These are phyloP conservation scores for Wickerhamomyces chaumierensis DNA, from an alignment of 805 yeast genomes.

Conservation along the genomic window DNA sequence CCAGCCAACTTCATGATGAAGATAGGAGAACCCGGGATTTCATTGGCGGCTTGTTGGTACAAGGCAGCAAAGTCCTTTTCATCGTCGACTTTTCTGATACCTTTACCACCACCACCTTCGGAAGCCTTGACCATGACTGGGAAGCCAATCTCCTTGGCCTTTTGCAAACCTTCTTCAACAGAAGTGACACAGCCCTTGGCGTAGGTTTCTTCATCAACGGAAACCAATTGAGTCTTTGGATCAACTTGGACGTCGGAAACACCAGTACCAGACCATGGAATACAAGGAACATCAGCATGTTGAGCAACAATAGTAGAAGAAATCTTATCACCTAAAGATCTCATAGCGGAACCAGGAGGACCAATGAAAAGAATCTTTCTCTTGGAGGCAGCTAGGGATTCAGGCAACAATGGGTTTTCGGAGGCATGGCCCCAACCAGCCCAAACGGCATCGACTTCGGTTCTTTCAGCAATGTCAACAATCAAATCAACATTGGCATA, in stretches of 20 bases:
- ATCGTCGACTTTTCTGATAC: conserved; percentile 89
- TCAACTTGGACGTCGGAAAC: conserved; percentile 74
- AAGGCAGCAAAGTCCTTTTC: conserved; percentile 68
- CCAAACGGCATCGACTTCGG: conserved; percentile 97
- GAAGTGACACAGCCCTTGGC: conserved; percentile 77
- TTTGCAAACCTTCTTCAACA: conserved; percentile 81
- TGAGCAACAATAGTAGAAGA: conserved; percentile 98
- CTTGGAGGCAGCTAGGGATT: conserved; percentile 84
- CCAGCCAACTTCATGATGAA: conserved; percentile 97
- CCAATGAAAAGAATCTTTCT: conserved; percentile 90
- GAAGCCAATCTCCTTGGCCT: conserved; percentile 84
- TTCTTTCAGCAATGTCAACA: conserved; percentile 95
- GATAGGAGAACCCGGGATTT: conserved; percentile 98
- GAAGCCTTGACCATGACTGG: conserved; percentile 99
- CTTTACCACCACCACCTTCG: conserved; percentile 99
- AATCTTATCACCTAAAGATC: conserved; percentile 98
- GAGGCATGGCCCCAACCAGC: conserved; percentile 99
- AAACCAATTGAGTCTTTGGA: conserved; percentile 61
- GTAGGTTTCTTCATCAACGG: conserved; percentile 78
- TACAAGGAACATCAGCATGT: conserved; percentile 96
- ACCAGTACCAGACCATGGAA: conserved; percentile 99
- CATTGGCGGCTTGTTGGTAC: conserved; percentile 91
- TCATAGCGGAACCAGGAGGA: conserved; percentile 98
- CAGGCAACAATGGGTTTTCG: conserved; percentile 95
- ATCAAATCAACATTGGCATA: conserved; percentile 96